Evolutionary conservation across 768 basidiomycete species (phyloP), one percentile per base, ranked within the genome.

Genomic region (Mycena amicta): DNA sequence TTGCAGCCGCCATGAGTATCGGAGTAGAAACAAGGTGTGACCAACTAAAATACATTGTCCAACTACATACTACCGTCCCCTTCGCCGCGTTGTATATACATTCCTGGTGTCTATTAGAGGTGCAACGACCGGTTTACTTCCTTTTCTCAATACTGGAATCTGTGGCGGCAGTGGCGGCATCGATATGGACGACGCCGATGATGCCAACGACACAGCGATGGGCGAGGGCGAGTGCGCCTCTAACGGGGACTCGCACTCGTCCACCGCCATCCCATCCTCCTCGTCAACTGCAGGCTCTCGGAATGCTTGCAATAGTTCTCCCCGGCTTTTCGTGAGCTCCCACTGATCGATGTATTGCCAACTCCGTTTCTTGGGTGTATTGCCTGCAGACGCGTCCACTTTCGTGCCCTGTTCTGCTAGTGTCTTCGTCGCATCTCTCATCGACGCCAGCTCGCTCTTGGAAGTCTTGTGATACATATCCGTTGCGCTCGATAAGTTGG

Each of bases 301-400:
- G 80, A 83, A 83, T 33, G 76, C 73, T 41, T 77, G 75, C 47
- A 95, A 64, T 27, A 94, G 71, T 5, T 77, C 74, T 3, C 88
- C 83, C 26, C 92, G 83, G 55, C 74, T 78, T 59, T 83, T 76
- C 5, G 90, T 91, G 57, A 90, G 72, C 40, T 84, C 80, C 90
- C 92, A 93, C 50, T 83, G 72, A 61, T 89, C 88, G 5, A 79
- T 77, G 59, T 87, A 87, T 59, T 87, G 76, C 85, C 89, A 89
- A 28, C 73, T 71, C 29, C 89, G 86, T 76, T 91, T 93, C 46
- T 83, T 84, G 31, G 93, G 93, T 3, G 92, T 94, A 53, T 74
- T 73, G 4, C 92, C 92, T 15, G 87, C 90, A 1, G 89, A 74
- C 22, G 74, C 68, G 66, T 93, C 92, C 54, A 85, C 83, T 55